phyloP scores from a whole-genome alignment of 306 rosid species.

The Fagus crenata region DNA sequence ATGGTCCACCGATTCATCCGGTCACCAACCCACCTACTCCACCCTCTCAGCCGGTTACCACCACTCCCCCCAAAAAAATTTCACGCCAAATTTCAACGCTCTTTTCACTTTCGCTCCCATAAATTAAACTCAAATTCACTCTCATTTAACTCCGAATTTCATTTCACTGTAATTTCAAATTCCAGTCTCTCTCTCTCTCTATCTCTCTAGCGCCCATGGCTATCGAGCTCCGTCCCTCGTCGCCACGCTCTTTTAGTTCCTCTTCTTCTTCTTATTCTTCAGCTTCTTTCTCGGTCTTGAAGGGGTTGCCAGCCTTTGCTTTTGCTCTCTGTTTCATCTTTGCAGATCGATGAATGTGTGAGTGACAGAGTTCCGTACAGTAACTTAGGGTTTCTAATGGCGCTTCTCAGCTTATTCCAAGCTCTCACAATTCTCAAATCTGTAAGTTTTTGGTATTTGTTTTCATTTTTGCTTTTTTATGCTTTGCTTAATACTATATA shows the following conservation, averaged over 20 bases:
- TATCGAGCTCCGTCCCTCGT: not conserved
- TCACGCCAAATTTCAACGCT: constrained; percentile 6
- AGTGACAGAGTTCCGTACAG: not conserved
- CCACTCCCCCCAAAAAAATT: no score
- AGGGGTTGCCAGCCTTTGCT: not conserved
- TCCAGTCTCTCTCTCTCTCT: not conserved
- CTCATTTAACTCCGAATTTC: not conserved
- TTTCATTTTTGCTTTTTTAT: not conserved
- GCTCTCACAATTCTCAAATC: not conserved
- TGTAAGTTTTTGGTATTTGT: not conserved
- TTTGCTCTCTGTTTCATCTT: constrained; percentile 7
- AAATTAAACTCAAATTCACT: constrained; percentile 7
- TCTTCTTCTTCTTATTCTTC: not conserved
- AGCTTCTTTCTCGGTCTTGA: not conserved
- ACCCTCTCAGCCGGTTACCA: not conserved
- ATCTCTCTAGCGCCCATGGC: not conserved
- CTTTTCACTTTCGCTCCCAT: not conserved
- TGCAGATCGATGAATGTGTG: constrained; percentile 2
- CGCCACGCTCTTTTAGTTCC: not conserved
- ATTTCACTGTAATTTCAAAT: not conserved
- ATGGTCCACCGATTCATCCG: constrained; percentile 5
- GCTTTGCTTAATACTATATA: not conserved
- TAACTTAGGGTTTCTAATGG: not conserved
- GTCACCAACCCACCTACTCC: constrained; percentile 8
- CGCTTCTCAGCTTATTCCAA: not conserved